Conservation (phyloP, 2,329 filamentous ascomycete genomes). For the Monosporascus sp. region DNA sequence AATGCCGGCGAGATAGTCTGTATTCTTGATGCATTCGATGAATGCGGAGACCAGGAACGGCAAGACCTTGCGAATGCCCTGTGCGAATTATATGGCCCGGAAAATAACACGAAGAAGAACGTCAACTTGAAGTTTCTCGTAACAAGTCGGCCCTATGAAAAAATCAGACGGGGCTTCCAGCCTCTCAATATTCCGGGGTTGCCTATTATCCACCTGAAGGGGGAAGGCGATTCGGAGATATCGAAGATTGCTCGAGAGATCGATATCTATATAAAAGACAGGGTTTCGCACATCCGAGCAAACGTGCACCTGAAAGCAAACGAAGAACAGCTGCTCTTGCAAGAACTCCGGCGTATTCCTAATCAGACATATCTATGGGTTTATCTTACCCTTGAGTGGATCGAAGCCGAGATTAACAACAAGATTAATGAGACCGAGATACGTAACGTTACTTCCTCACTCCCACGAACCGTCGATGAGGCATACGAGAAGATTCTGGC, state of each 20-base stretch:
- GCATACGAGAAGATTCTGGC: slow-evolving; percentile 31
- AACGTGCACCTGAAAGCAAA: neutral
- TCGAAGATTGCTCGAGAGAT: slow-evolving; percentile 26
- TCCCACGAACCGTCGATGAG: slow-evolving; percentile 21
- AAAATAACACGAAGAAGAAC: neutral
- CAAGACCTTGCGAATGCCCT: slow-evolving; percentile 9
- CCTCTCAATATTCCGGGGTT: slow-evolving; percentile 7
- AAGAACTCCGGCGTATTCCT: slow-evolving; percentile 7
- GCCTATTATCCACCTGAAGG: slow-evolving; percentile 25
- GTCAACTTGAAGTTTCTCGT: slow-evolving; percentile 31
- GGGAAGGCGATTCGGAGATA: slow-evolving; percentile 15
- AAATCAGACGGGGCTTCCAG: slow-evolving; percentile 20
- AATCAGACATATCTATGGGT: slow-evolving; percentile 22
- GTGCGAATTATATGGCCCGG: slow-evolving; percentile 15
- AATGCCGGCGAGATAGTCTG: slow-evolving; percentile 20
- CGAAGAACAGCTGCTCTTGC: slow-evolving; percentile 1
- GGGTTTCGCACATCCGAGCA: slow-evolving; percentile 8
- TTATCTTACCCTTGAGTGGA: slow-evolving; percentile 11
- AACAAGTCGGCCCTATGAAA: slow-evolving; percentile 30
- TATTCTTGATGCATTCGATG: slow-evolving; percentile 36
- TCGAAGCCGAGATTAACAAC: slow-evolving; percentile 9
- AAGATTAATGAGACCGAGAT: neutral
- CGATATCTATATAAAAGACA: slow-evolving; percentile 19
- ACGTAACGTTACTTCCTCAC: neutral
- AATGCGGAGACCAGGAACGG: slow-evolving; percentile 22